Percentiles rank a stretch among this genome's conserved stretches.
Conservation (phyloP, 768 basidiomycete genomes). For the Ramaria sp. region DNA sequence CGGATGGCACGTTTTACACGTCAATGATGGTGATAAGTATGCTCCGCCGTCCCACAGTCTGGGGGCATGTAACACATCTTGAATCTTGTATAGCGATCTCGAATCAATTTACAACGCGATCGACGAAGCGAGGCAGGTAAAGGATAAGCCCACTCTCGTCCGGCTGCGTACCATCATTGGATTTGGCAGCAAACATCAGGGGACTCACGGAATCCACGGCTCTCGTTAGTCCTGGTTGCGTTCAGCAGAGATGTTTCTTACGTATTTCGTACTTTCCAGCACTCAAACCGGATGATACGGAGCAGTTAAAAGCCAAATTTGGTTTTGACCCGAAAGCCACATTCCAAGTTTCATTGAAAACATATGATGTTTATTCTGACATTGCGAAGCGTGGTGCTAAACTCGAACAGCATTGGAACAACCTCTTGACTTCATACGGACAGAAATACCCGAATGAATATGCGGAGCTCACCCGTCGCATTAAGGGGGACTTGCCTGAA, state of each 20-base stretch:
- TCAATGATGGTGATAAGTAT: constrained; percentile 70
- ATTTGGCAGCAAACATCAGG: constrained; percentile 85
- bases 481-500: constrained; percentile 70
- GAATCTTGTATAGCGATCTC: constrained; percentile 44
- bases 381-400: constrained; percentile 63
- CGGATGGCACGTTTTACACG: constrained; percentile 88
- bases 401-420: constrained; percentile 65
- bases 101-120: constrained; percentile 70
- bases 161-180: constrained; percentile 85
- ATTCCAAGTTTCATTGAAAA: constrained; percentile 69
- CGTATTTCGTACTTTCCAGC: constrained; percentile 32
- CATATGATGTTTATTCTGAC: constrained; percentile 56
- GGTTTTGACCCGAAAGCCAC: constrained; percentile 68
- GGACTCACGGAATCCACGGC: constrained; percentile 92
- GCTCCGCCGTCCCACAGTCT: constrained; percentile 13
- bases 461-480: constrained; percentile 76
- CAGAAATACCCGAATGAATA: constrained; percentile 77
- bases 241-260: constrained; percentile 3
- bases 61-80: constrained; percentile 1
- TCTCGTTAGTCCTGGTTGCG: constrained; percentile 50
- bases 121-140: constrained; percentile 62
- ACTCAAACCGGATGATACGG: constrained; percentile 86
- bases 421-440: constrained; percentile 54
- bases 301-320: constrained; percentile 71
- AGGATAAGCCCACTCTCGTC: constrained; percentile 79